Evolutionary conservation across 805 yeast genomes (phyloP).

Genomic region (Kodamaea kaohsiungensis): DNA sequence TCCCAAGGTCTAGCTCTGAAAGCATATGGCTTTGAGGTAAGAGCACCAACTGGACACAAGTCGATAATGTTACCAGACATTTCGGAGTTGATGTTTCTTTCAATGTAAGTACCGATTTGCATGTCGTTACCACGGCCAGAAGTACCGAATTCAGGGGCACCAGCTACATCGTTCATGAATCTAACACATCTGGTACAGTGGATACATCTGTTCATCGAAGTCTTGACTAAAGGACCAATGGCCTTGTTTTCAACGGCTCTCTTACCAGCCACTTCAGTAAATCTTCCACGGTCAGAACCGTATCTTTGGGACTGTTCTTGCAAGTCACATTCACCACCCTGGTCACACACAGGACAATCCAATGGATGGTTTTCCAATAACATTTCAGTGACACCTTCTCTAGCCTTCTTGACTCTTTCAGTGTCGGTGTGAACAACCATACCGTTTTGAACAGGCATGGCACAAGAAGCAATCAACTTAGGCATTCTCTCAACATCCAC

Average conservation of each 20-base stretch:
- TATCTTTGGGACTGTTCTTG: slow-evolving; percentile 85
- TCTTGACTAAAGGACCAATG: slow-evolving; percentile 84
- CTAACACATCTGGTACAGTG: slow-evolving; percentile 92
- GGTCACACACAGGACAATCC: slow-evolving; percentile 92
- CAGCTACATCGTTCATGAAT: slow-evolving; percentile 87
- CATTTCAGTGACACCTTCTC: slow-evolving; percentile 92
- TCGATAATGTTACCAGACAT: slow-evolving; percentile 85
- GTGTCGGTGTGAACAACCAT: slow-evolving; percentile 83
- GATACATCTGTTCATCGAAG: slow-evolving; percentile 90
- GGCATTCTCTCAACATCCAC: slow-evolving; percentile 90
- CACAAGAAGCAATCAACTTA: slow-evolving; percentile 86
- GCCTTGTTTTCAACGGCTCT: slow-evolving; percentile 91
- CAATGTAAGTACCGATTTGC: slow-evolving; percentile 89
- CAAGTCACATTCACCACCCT: slow-evolving; percentile 92
- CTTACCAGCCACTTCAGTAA: slow-evolving; percentile 77
- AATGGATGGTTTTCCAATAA: slow-evolving; percentile 85
- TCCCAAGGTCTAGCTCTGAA: slow-evolving; percentile 94
- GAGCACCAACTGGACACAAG: slow-evolving; percentile 90
- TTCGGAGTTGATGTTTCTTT: slow-evolving; percentile 81
- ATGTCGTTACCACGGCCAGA: slow-evolving; percentile 89
- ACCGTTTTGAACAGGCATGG: slow-evolving; percentile 88
- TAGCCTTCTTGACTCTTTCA: slow-evolving; percentile 75
- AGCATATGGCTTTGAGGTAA: slow-evolving; percentile 89
- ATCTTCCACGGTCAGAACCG: slow-evolving; percentile 86
- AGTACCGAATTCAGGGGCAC: slow-evolving; percentile 89